Evolutionary conservation across 2,329 filamentous ascomycete species (phyloP).

Genomic region (Hymenotorrendiella dingleyae): DNA sequence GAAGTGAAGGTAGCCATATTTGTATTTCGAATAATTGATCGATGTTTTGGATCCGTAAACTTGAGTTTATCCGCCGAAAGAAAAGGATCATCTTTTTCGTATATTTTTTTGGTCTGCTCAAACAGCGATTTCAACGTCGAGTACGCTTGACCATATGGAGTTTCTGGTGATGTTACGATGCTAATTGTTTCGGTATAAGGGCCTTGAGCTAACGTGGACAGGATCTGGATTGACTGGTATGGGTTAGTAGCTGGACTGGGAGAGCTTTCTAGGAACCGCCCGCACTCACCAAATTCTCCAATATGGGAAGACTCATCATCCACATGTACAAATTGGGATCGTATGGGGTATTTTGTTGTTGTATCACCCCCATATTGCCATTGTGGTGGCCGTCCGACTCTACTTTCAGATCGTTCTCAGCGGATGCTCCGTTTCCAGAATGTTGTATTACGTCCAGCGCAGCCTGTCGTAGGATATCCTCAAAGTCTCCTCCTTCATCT

Average conservation of each 20-base stretch:
- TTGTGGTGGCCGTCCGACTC: no score
- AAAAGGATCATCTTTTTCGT: conserved; percentile 46
- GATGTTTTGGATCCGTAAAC: conserved; percentile 44
- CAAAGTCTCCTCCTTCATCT: no score
- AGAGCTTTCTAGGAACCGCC: no score
- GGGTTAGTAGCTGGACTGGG: no score
- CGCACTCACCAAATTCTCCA: conserved; percentile 54
- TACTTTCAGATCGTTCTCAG: no score
- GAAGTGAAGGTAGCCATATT: conserved; percentile 61
- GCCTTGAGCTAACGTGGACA: conserved; percentile 50
- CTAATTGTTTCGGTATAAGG: conserved; percentile 50
- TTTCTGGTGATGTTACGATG: conserved; percentile 49
- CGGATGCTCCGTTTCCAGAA: no score
- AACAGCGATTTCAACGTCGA: conserved; percentile 55
- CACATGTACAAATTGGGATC: conserved; percentile 37
- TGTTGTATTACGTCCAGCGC: no score
- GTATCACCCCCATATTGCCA: no score
- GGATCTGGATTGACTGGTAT: conserved; percentile 49
- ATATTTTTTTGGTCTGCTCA: conserved; percentile 57
- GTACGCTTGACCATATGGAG: conserved; percentile 55
- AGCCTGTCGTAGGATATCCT: no score
- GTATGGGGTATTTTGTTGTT: conserved; percentile 7
- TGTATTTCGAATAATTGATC: conserved; percentile 55
- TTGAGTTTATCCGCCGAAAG: conserved; percentile 47
- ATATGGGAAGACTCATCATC: conserved; percentile 52